Conservation (phyloP, 345 rosid genomes). For the Eutrema yunnanense region DNA sequence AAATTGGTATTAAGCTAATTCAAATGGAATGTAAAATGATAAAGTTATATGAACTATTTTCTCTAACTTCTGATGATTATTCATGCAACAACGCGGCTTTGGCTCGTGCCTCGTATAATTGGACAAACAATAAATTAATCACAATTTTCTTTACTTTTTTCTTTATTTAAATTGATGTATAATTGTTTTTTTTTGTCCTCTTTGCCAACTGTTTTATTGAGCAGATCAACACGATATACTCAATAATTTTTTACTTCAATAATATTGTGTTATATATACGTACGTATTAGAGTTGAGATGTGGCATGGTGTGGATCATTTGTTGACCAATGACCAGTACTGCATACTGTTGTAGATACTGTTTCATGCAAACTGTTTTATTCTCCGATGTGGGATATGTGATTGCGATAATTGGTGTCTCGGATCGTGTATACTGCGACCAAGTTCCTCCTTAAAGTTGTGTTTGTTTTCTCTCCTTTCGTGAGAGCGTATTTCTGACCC, state of each 20-base stretch:
- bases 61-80: not conserved
- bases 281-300: constrained; percentile 2
- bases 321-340: constrained; percentile 24
- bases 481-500: too few relatives aligned
- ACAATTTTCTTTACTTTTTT: too few relatives aligned
- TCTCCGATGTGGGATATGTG: too few relatives aligned
- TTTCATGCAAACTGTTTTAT: constrained; percentile 1
- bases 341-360: constrained; percentile 10
- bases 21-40: not conserved
- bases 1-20: not conserved
- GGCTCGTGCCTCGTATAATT: too few relatives aligned
- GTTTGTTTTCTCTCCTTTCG: too few relatives aligned
- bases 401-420: too few relatives aligned
- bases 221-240: constrained; percentile 13
- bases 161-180: not conserved
- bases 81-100: not conserved
- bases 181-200: not conserved
- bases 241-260: constrained; percentile 10
- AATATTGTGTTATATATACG: not conserved
- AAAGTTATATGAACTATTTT: not conserved
- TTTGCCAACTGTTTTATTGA: constrained; percentile 22
- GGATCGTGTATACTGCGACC: too few relatives aligned
- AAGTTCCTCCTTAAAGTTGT: too few relatives aligned
- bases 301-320: constrained; percentile 22
- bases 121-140: too few relatives aligned